phyloP scores from a whole-genome alignment of 1,284 basidiomycete species.

The Pseudozyma pruni region DNA sequence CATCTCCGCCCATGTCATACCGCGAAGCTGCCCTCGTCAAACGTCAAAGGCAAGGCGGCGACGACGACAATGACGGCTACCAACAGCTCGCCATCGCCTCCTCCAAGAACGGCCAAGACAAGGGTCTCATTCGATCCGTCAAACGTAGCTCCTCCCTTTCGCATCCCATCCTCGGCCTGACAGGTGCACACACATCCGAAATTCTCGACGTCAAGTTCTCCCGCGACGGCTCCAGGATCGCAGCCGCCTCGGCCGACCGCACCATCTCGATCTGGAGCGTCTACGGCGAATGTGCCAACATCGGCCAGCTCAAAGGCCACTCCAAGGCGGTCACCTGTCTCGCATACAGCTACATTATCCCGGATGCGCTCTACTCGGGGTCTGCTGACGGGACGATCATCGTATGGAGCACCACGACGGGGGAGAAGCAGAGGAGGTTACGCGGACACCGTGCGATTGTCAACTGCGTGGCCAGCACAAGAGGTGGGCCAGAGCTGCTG shows the following conservation, averaged over 20 bases:
- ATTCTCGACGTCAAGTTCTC: conserved; percentile 63
- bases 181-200: conserved; percentile 60
- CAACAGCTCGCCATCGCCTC: conserved; percentile 55
- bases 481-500: conserved; percentile 50
- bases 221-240: conserved; percentile 58
- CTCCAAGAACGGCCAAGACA: conserved; percentile 50
- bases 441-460: conserved; percentile 63
- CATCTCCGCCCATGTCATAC: conserved; percentile 47
- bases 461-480: conserved; percentile 60
- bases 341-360: conserved; percentile 46
- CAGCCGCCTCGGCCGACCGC: conserved; percentile 59
- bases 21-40: conserved; percentile 54
- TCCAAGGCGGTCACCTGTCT: conserved; percentile 62
- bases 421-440: conserved; percentile 59
- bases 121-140: conserved; percentile 51
- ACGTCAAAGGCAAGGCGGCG: conserved; percentile 50
- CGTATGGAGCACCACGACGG: conserved; percentile 56
- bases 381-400: conserved; percentile 67
- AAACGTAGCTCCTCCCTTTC: conserved; percentile 57
- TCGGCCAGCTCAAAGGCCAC: conserved; percentile 63
- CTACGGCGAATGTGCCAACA: conserved; percentile 60
- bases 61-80: conserved; percentile 22
- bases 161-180: conserved; percentile 59
- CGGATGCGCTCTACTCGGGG: conserved; percentile 54
- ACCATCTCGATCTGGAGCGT: conserved; percentile 66